Percentiles rank a stretch among this genome's conserved stretches.
These are phyloP conservation scores for Penicillium taxi DNA, from an alignment of 495 filamentous ascomycete species.

Conservation along the genomic window DNA sequence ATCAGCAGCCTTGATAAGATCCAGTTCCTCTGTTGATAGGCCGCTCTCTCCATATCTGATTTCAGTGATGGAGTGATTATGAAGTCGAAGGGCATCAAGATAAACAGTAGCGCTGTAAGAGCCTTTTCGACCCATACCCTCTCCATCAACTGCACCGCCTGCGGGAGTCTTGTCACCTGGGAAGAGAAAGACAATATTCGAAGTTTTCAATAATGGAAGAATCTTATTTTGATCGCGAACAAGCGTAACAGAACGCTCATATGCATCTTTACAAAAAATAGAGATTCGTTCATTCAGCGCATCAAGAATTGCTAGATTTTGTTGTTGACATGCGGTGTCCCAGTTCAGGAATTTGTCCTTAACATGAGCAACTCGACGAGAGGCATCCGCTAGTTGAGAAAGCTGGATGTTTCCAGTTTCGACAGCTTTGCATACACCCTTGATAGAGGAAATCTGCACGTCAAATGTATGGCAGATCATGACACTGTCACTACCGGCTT, in stretches of 20 bases:
- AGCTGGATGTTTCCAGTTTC: slow-evolving; percentile 26
- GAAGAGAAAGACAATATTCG: slow-evolving; percentile 35
- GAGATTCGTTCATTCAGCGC: slow-evolving; percentile 16
- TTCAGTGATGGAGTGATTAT: slow-evolving; percentile 20
- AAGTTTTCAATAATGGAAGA: slow-evolving; percentile 29
- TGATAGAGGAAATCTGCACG: slow-evolving; percentile 38
- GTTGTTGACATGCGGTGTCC: slow-evolving; percentile 17
- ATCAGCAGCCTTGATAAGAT: slow-evolving; percentile 27
- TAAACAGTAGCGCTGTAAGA: slow-evolving; percentile 26
- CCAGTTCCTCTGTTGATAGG: slow-evolving; percentile 25
- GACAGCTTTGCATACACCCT: slow-evolving; percentile 33
- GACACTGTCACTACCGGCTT: slow-evolving; percentile 42
- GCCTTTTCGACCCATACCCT: slow-evolving; percentile 31
- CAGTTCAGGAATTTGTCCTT: slow-evolving; percentile 31
- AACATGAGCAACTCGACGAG: slow-evolving; percentile 26
- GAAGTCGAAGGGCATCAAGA: slow-evolving; percentile 24
- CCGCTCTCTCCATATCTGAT: slow-evolving; percentile 27
- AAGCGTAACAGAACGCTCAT: slow-evolving; percentile 35
- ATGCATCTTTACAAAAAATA: slow-evolving; percentile 25
- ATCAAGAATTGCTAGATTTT: slow-evolving; percentile 11
- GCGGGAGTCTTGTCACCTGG: slow-evolving; percentile 33
- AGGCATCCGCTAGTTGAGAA: slow-evolving; percentile 29
- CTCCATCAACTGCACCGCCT: slow-evolving; percentile 41
- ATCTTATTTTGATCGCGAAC: slow-evolving; percentile 25
- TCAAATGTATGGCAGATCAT: slow-evolving; percentile 46